Base-by-base conservation (phyloP, 306 rosid genomes). In the Elaeagnus macrophylla region DNA sequence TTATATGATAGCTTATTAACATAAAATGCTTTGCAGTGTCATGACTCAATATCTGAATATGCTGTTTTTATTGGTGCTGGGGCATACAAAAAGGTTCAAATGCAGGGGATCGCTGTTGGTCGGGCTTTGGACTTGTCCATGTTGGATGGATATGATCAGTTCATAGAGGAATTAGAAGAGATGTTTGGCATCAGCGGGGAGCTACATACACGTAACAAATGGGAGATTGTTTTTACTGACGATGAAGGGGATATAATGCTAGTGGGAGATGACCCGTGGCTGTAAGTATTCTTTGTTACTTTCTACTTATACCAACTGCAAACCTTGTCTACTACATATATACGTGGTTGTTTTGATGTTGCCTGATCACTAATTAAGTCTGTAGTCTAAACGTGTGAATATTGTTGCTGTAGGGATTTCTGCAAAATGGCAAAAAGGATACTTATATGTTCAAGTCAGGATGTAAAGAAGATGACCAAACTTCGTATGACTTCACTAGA, bases 161-260 rank as follows among this genome's bases (percentile, higher is more conserved):
- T 93, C 18, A 77, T 86, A 4, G 79, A 61, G n/a, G 96, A 84
- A 61, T 69, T 93, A 19, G 96, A 87, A 66, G 79, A 87, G 51
- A 60, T 93, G 94, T 93, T 93, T 64, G 96, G 82, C 71, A 72
- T 93, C 39, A 84, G 75, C 77, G 96, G 95, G 45, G 82, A 93
- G 60, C 84, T 93, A 53, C 72, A 67, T 45, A 66, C 67, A 6
- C 69, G 84, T 37, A 75, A 79, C 49, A 84, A 60, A 65, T 93
- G 95, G 99, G 80, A 80, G 62, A 77, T 87, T 48, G 83, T 82
- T 64, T 91, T 78, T 72, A 86, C 89, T 7, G 99, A 93, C 56
- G 85, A 87, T 44, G 99, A 93, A 73, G 95, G 96, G 52, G 97
- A 91, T 72, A 84, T 56, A 72, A 91, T 86, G 97, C 93, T 84